Conservation (phyloP, 768 basidiomycete genomes). For the Sporobolomyces pararoseus region DNA sequence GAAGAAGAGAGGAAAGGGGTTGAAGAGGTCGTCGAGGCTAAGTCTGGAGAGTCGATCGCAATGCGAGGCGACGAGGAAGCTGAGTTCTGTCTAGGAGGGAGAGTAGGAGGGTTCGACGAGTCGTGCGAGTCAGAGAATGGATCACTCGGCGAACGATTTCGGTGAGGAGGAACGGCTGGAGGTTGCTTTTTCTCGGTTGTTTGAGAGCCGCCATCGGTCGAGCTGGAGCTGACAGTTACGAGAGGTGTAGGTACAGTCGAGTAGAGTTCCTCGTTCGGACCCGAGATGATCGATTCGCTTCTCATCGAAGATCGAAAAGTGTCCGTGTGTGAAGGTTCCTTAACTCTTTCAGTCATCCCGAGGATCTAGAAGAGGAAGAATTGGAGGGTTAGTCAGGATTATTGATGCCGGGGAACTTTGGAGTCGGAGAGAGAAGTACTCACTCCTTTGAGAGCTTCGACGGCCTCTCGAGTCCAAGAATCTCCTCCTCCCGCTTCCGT, state of each 20-base stretch:
- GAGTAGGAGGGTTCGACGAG: background rate
- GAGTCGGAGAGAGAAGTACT: slow-evolving; percentile 2
- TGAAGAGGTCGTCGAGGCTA: background rate
- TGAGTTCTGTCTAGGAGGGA: background rate
- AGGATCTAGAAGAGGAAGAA: slow-evolving; percentile 18
- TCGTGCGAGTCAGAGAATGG: slow-evolving; percentile 27
- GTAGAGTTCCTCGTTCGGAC: background rate
- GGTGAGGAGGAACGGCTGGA: slow-evolving; percentile 35
- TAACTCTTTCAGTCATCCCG: slow-evolving; percentile 35
- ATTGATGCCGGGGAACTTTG: no score
- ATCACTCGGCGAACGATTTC: slow-evolving; percentile 23
- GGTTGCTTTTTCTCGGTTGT: background rate
- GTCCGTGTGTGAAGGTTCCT: slow-evolving; percentile 8
- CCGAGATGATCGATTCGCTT: background rate
- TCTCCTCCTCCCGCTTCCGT: slow-evolving; percentile 37
- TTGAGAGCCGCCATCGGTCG: no score
- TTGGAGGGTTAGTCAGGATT: no score
- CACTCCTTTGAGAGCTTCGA: slow-evolving; percentile 40
- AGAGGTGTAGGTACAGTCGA: no score
- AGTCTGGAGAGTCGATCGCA: background rate
- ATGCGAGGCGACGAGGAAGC: background rate
- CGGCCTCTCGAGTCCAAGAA: slow-evolving; percentile 25
- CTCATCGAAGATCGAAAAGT: slow-evolving; percentile 8
- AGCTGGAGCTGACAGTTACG: no score
- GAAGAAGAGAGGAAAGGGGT: slow-evolving; percentile 15